Evolutionary conservation across 2,329 filamentous ascomycete genomes (phyloP).

Genomic region (Apiospora sp.): DNA sequence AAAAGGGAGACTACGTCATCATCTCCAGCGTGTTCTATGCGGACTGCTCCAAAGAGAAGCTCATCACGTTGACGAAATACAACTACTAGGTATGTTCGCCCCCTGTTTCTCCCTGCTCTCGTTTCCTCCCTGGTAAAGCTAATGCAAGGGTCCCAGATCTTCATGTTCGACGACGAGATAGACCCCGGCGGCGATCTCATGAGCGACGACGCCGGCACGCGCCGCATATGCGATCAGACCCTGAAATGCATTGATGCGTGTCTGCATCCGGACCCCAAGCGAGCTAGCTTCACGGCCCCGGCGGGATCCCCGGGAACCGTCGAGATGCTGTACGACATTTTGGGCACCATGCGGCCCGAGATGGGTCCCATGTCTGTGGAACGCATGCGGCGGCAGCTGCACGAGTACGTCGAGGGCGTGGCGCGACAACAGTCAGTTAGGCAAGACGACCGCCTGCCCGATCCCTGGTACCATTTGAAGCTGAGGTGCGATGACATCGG

Average conservation of each 20-base stretch:
- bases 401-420: slow-evolving; percentile 41
- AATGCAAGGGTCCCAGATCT: slow-evolving; percentile 31
- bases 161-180: slow-evolving; percentile 43
- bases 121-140: neutral
- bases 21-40: slow-evolving; percentile 40
- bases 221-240: slow-evolving; percentile 34
- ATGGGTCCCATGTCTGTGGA: too few species aligned
- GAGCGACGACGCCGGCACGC: slow-evolving; percentile 37
- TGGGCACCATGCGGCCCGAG: too few species aligned
- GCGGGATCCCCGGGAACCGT: too few species aligned
- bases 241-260: slow-evolving; percentile 39
- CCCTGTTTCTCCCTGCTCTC: neutral
- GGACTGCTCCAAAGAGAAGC: slow-evolving; percentile 39
- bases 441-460: slow-evolving; percentile 35
- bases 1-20: slow-evolving; percentile 39
- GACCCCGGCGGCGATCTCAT: slow-evolving; percentile 41
- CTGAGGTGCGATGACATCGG: slow-evolving; percentile 41
- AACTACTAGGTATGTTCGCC: slow-evolving; percentile 38
- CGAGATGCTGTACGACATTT: too few species aligned
- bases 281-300: too few species aligned
- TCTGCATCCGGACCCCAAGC: slow-evolving; percentile 34
- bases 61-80: slow-evolving; percentile 38
- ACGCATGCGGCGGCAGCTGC: slow-evolving; percentile 37
- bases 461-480: slow-evolving; percentile 40
- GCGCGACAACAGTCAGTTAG: slow-evolving; percentile 39